Evolutionary conservation across 768 basidiomycete genomes (phyloP).

Genomic region (Serendipita sp.): DNA sequence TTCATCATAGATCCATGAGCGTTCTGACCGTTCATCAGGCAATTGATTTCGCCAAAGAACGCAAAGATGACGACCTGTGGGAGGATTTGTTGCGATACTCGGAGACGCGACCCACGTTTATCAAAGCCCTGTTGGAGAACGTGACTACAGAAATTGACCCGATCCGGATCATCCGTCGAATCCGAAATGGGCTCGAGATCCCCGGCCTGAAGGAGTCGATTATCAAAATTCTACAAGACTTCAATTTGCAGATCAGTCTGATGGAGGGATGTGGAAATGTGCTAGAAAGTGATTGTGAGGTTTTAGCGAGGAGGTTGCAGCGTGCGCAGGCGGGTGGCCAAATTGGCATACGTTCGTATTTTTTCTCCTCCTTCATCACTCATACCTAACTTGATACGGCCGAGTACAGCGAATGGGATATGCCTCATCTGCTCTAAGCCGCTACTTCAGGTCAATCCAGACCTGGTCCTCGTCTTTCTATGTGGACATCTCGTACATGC

Average conservation of each 20-base stretch:
- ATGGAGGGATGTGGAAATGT: conserved; percentile 86
- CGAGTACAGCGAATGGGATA: conserved; percentile 32
- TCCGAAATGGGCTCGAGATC: conserved; percentile 92
- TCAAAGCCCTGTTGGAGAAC: conserved; percentile 86
- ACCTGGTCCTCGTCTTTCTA: conserved; percentile 58
- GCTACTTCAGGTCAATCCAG: conserved; percentile 40
- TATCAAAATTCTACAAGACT: conserved; percentile 94
- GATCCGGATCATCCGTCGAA: conserved; percentile 80
- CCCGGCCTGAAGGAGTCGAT: conserved; percentile 86
- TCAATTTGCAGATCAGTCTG: conserved; percentile 83
- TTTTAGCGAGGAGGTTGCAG: conserved; percentile 52
- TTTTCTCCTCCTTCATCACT: too few species aligned
- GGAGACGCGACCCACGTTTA: conserved; percentile 89
- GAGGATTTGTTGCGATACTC: conserved; percentile 90
- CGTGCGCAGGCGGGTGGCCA: conserved; percentile 67
- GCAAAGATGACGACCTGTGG: conserved; percentile 94
- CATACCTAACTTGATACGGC: too few species aligned
- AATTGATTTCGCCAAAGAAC: conserved; percentile 96
- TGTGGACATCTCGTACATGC: conserved; percentile 84
- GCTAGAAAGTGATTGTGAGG: conserved; percentile 63
- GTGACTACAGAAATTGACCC: conserved; percentile 84
- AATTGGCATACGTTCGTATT: conserved; percentile 49
- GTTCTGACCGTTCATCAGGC: conserved; percentile 34
- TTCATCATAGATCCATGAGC: neutral
- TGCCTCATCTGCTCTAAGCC: conserved; percentile 55